Evolutionary conservation across 2,329 filamentous ascomycete genomes (phyloP), one percentile per base, ranked within the genome.

Genomic region (Magnaporthales sp.): DNA sequence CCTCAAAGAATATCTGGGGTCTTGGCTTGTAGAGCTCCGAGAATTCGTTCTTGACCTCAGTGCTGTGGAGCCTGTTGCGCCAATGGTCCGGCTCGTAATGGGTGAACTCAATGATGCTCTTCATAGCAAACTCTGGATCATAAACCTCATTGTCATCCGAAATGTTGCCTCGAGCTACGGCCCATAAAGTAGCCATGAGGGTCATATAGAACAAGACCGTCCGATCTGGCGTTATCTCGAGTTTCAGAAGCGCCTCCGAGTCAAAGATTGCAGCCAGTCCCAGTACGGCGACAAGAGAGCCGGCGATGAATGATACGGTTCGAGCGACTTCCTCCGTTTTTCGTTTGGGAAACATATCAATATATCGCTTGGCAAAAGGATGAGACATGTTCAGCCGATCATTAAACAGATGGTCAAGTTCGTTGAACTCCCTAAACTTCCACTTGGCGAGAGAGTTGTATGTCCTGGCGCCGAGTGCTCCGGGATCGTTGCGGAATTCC

Each of bases 371-470:
- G 2, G 95, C 94, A 75, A 92, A 97, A 0, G 94, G 93, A 73
- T 95, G 93, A 0, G 95, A 97, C 90, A 98, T 96, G 70, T 96
- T 93, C 58, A 94, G 82, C 24, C 95, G 88, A 70, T 94, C 91
- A 68, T 93, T 86, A 73, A 98, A 99, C 2, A 98, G 83, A 76
- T 99, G 95, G 67, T 90, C 90, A 1, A 99, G 83, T 76, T 99
- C 95, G 73, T 99, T 99, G 83, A 98, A 99, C 75, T 98, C 94
- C 63, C 95, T 89, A 70, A 99, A 97, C 73, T 97, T 98, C 95
- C 95, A 99, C 75, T 97, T 91, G 0, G 95, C 95, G 64, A 97
- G 85, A 1, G 93, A 91, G 0, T 94, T 98, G 75, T 97, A 99
- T 70, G 93, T 89, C 56, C 95, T 88, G 19, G 92, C 90, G n/a